Conservation (phyloP, 2,329 filamentous ascomycete genomes). For the Colletotrichum spinosum region DNA sequence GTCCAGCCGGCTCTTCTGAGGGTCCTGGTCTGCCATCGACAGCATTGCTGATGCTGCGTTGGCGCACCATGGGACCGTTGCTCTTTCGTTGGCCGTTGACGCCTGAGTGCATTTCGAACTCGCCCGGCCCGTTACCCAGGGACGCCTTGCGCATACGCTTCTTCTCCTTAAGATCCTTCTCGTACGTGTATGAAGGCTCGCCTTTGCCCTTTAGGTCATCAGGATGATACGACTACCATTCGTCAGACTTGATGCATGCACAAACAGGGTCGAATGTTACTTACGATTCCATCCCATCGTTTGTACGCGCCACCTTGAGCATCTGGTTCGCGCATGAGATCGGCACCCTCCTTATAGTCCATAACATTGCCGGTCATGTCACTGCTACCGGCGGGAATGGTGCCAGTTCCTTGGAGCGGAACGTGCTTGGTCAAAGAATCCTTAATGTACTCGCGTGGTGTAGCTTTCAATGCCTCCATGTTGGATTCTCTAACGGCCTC, state of each 20-base stretch:
- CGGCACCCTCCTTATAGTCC: conserved; percentile 86
- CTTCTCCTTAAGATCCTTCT: conserved; percentile 73
- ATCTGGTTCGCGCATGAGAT: conserved; percentile 82
- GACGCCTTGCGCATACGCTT: conserved; percentile 50
- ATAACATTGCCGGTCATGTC: conserved; percentile 79
- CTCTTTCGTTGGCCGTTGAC: conserved; percentile 42
- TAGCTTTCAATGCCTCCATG: conserved; percentile 81
- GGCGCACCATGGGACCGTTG: conserved; percentile 46
- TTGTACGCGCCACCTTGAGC: conserved; percentile 80
- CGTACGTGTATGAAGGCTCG: conserved; percentile 79
- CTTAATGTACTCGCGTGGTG: conserved; percentile 79
- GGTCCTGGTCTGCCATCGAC: conserved; percentile 42
- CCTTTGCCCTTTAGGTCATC: conserved; percentile 87
- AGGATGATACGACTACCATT: conserved; percentile 72
- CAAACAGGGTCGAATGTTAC: conserved; percentile 46
- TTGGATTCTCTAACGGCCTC: conserved; percentile 82
- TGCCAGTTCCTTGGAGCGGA: conserved; percentile 83
- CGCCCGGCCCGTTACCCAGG: conserved; percentile 45
- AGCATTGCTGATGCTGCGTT: conserved; percentile 58
- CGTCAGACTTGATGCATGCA: conserved; percentile 16
- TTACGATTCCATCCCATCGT: conserved; percentile 79
- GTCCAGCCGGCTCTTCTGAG: conserved; percentile 36
- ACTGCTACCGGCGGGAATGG: conserved; percentile 77
- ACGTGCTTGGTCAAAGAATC: conserved; percentile 80
- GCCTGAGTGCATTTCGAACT: conserved; percentile 63